phyloP scores from a whole-genome alignment of 1,284 basidiomycete species.

The Tilletia caries region DNA sequence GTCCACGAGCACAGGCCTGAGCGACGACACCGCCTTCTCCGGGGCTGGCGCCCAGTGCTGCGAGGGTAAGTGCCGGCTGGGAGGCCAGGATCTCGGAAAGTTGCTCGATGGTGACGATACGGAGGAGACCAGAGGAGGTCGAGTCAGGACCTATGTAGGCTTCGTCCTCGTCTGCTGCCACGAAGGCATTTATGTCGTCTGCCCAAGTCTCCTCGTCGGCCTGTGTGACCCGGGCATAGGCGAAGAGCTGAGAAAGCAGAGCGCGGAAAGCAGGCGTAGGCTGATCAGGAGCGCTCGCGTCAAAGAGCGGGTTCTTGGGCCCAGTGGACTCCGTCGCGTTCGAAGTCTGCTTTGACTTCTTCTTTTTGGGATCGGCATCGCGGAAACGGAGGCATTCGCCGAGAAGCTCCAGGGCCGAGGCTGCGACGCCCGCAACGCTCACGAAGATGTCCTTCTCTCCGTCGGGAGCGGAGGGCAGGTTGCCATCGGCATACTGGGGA shows the following conservation, averaged over 20 bases:
- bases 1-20: constrained; percentile 58
- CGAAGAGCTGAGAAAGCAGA: not conserved
- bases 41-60: constrained; percentile 56
- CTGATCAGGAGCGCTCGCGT: not conserved
- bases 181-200: constrained; percentile 81
- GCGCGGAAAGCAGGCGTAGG: constrained; percentile 1
- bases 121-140: constrained; percentile 53
- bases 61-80: constrained; percentile 62
- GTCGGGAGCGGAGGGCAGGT: not conserved
- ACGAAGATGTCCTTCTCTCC: constrained; percentile 15
- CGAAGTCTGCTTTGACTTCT: not conserved
- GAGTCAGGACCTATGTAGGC: constrained; percentile 50
- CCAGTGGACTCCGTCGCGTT: not conserved
- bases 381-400: constrained; percentile 7
- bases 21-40: constrained; percentile 49
- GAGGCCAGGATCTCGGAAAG: constrained; percentile 74
- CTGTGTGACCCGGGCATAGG: constrained; percentile 72
- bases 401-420: constrained; percentile 11
- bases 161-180: constrained; percentile 92
- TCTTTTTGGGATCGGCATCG: not conserved
- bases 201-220: constrained; percentile 94
- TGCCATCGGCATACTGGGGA: not conserved
- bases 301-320: not conserved
- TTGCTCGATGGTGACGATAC: constrained; percentile 79
- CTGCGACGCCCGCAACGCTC: constrained; percentile 2